A percentile compares a stretch with the other conserved stretches of the same genome.
phyloP scores from a whole-genome alignment of 306 rosid species.

The Erythrophleum fordii region DNA sequence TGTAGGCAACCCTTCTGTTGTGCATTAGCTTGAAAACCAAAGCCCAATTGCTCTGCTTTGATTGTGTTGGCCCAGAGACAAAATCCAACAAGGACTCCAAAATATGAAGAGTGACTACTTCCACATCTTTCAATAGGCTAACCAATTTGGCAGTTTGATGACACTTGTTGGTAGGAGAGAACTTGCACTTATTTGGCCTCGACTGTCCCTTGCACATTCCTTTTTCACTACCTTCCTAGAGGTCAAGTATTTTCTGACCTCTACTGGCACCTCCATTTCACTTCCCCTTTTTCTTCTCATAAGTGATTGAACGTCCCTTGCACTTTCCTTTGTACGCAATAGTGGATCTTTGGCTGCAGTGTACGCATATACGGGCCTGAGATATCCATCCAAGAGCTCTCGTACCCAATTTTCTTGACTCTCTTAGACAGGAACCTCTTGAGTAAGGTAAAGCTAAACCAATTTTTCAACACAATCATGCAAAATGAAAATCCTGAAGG shows the following conservation, averaged over 20 bases:
- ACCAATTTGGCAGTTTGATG: not conserved
- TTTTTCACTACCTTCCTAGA: slow-evolving; percentile 1
- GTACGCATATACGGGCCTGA: not conserved
- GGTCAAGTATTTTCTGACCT: slow-evolving; percentile 14
- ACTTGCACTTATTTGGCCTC: not conserved
- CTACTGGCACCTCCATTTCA: not conserved
- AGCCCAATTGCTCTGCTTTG: too few relatives aligned
- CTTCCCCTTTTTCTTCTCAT: not conserved
- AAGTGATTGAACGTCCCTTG: slow-evolving; percentile 1
- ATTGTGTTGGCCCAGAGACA: too few relatives aligned
- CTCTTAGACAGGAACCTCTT: not conserved
- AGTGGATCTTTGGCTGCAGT: slow-evolving; percentile 2
- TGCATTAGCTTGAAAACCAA: too few relatives aligned
- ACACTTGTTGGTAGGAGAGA: not conserved
- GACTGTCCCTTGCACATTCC: too few relatives aligned
- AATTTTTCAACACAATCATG: slow-evolving; percentile 27
- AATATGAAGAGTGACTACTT: too few relatives aligned
- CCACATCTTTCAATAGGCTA: slow-evolving; percentile 13
- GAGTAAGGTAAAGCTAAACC: not conserved
- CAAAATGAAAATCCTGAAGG: slow-evolving; percentile 40
- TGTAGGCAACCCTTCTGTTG: too few relatives aligned
- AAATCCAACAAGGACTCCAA: too few relatives aligned
- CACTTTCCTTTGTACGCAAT: slow-evolving; percentile 15
- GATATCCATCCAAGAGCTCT: slow-evolving; percentile 12
- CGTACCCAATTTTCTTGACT: not conserved